phyloP scores from a whole-genome alignment of 768 basidiomycete genomes.

The Auriscalpium microsporum region DNA sequence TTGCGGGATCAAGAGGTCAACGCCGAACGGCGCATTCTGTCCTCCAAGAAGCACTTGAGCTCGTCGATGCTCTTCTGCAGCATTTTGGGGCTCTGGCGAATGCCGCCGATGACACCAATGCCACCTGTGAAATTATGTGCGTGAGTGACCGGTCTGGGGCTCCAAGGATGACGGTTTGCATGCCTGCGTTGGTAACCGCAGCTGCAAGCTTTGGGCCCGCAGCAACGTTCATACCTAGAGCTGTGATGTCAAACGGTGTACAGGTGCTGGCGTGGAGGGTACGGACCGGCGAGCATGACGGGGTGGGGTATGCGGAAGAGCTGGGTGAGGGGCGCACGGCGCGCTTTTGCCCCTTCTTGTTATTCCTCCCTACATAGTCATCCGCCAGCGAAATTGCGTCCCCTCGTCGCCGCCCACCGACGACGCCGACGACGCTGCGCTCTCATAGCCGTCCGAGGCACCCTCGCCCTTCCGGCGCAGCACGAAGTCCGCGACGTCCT shows the following conservation, averaged over 20 bases:
- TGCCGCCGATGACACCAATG: slow-evolving; percentile 82
- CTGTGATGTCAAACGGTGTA: slow-evolving; percentile 6
- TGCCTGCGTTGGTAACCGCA: slow-evolving; percentile 84
- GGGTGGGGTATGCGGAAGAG: slow-evolving; percentile 77
- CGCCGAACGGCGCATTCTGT: slow-evolving; percentile 70
- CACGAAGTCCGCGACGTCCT: slow-evolving; percentile 93
- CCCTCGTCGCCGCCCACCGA: slow-evolving; percentile 82
- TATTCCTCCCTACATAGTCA: slow-evolving; percentile 93
- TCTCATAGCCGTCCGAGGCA: slow-evolving; percentile 65
- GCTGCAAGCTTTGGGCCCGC: slow-evolving; percentile 81
- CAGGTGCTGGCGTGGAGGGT: neutral
- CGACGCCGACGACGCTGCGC: slow-evolving; percentile 62
- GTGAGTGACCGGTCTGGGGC: neutral
- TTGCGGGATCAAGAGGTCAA: slow-evolving; percentile 79
- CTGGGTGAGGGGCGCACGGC: slow-evolving; percentile 81
- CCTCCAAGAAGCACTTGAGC: slow-evolving; percentile 64
- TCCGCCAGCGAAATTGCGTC: slow-evolving; percentile 77
- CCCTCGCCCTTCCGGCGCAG: slow-evolving; percentile 48
- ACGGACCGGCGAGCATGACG: slow-evolving; percentile 67
- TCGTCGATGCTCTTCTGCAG: slow-evolving; percentile 61
- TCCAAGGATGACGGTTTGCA: neutral
- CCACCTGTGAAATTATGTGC: slow-evolving; percentile 36
- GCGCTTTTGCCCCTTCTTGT: slow-evolving; percentile 82
- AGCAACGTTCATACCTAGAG: slow-evolving; percentile 71
- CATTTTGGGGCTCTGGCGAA: slow-evolving; percentile 64